These are phyloP conservation scores for Sabuloglossum arenarium DNA, from an alignment of 495 filamentous ascomycete species.

Conservation along the genomic window DNA sequence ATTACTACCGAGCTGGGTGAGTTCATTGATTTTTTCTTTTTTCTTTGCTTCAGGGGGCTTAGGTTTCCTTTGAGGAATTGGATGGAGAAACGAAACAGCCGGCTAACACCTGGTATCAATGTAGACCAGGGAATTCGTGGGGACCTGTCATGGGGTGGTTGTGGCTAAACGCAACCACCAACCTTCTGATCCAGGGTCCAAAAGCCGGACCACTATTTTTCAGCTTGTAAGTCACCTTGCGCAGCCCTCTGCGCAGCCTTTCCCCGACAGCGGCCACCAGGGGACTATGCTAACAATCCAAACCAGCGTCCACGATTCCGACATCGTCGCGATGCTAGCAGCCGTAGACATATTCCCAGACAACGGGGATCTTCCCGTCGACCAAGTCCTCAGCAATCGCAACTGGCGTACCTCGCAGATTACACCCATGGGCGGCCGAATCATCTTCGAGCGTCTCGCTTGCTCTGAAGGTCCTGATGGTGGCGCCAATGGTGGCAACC, in stretches of 20 bases:
- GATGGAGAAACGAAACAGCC: background rate
- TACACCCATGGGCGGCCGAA: conserved; percentile 35
- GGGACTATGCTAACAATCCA: background rate
- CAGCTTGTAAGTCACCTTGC: conserved; percentile 28
- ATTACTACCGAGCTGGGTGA: conserved; percentile 33
- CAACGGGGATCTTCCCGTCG: conserved; percentile 21
- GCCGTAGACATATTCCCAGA: conserved; percentile 30
- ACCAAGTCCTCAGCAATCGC: conserved; percentile 20
- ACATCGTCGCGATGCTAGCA: conserved; percentile 33
- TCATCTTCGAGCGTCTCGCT: conserved; percentile 31
- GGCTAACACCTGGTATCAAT: background rate
- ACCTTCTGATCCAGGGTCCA: conserved; percentile 26
- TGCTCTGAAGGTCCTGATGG: conserved; percentile 12
- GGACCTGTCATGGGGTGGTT: conserved; percentile 38
- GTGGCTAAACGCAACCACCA: conserved; percentile 37
- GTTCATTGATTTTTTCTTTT: background rate
- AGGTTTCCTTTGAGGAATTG: background rate
- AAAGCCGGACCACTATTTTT: conserved; percentile 29
- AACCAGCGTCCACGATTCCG: conserved; percentile 36
- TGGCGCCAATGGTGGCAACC: background rate
- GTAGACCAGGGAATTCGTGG: conserved; percentile 33
- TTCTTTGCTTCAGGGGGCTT: background rate
- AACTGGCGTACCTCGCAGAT: conserved; percentile 33
- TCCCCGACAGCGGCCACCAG: background rate
- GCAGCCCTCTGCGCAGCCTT: background rate